Evolutionary conservation across 2,329 filamentous ascomycete species (phyloP).

Genomic region (Nannizziopsis barbatae): DNA sequence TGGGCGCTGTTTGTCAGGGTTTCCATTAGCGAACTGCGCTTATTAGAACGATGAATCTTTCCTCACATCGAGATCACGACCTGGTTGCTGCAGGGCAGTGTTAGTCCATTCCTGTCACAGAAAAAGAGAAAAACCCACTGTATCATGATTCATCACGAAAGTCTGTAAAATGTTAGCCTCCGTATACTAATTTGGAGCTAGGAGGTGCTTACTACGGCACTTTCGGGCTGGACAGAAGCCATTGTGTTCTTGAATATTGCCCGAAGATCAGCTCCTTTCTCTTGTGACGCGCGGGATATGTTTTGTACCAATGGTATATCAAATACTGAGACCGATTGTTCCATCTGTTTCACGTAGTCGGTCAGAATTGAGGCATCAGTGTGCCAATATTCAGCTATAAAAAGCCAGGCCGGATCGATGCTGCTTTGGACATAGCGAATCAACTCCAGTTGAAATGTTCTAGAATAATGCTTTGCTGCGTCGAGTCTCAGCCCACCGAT

Average conservation of each 20-base stretch:
- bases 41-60: background rate
- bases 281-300: slow-evolving; percentile 50
- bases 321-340: slow-evolving; percentile 50
- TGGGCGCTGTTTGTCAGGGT: slow-evolving; percentile 35
- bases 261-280: slow-evolving; percentile 49
- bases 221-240: slow-evolving; percentile 43
- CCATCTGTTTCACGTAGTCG: slow-evolving; percentile 48
- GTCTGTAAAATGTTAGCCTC: slow-evolving; percentile 34
- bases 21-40: background rate
- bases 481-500: slow-evolving; percentile 59
- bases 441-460: slow-evolving; percentile 55
- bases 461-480: slow-evolving; percentile 61
- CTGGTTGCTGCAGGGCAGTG: slow-evolving; percentile 40
- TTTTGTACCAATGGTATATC: slow-evolving; percentile 59
- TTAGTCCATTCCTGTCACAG: background rate
- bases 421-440: slow-evolving; percentile 45
- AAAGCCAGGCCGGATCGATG: slow-evolving; percentile 46
- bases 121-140: slow-evolving; percentile 27
- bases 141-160: slow-evolving; percentile 63
- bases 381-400: slow-evolving; percentile 61
- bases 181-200: background rate
- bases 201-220: slow-evolving; percentile 43
- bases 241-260: slow-evolving; percentile 52
- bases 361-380: slow-evolving; percentile 46
- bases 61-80: slow-evolving; percentile 48